A percentile compares a stretch with the other conserved stretches of the same genome.
Conservation (phyloP, 257 asterid genomes). For the Thymus mandschuricus region DNA sequence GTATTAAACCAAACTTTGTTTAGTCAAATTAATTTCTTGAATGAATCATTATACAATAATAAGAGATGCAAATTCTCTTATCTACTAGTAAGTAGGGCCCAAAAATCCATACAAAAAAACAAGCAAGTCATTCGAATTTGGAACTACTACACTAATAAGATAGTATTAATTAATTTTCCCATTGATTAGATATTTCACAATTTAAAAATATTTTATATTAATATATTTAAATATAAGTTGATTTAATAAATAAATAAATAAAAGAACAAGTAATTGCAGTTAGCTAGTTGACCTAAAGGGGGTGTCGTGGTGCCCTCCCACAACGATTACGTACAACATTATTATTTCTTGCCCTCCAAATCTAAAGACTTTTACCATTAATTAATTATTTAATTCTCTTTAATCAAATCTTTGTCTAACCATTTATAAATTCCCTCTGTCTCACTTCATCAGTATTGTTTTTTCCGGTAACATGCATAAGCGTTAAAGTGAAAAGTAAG, state of each 20-base stretch:
- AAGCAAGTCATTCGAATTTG: neutral
- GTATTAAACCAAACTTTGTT: no score
- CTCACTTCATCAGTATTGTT: no score
- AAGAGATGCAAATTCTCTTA: no score
- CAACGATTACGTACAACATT: conserved; percentile 30
- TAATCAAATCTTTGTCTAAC: neutral
- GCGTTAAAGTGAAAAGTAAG: no score
- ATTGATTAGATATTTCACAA: neutral
- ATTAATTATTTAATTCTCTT: neutral
- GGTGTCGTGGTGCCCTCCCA: conserved; percentile 34
- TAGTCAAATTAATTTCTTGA: no score
- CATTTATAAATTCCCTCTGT: no score
- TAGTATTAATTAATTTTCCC: neutral
- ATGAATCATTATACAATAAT: no score
- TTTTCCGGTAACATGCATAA: no score
- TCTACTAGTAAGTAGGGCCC: no score
- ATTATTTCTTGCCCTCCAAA: conserved; percentile 23
- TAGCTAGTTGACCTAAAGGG: conserved; percentile 45
- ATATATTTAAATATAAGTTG: neutral
- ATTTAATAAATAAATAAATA: neutral
- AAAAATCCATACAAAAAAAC: neutral
- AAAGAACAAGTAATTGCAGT: neutral
- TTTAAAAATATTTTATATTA: no score
- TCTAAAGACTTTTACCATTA: conserved; percentile 21
- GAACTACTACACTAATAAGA: neutral